Conservation (phyloP, 2,329 filamentous ascomycete genomes). For the Colletotrichum lupini region DNA sequence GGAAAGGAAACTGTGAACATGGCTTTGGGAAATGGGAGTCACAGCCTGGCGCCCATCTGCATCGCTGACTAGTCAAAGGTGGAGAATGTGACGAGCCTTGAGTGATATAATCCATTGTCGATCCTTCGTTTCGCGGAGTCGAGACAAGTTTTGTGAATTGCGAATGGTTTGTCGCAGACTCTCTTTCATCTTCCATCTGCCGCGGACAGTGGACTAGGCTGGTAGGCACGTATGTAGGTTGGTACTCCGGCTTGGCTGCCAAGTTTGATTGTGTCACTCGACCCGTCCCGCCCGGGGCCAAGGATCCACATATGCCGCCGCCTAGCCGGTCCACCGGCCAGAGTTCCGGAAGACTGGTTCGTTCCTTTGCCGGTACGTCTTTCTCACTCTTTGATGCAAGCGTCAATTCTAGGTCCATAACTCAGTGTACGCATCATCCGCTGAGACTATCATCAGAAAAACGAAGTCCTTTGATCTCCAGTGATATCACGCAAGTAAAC, state of each 20-base stretch:
- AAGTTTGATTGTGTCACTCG: constrained; percentile 21
- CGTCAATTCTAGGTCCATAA: not conserved
- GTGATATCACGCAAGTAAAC: not conserved
- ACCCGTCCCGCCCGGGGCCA: constrained; percentile 19
- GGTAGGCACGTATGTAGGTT: not conserved
- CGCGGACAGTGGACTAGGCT: not conserved
- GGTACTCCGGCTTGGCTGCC: not conserved
- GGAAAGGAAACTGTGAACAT: not conserved
- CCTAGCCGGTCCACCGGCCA: constrained; percentile 12
- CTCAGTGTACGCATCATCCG: constrained; percentile 12
- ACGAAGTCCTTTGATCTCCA: not conserved
- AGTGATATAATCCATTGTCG: not conserved
- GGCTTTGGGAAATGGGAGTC: not conserved
- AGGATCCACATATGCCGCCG: constrained; percentile 20
- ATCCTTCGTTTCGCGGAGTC: not conserved
- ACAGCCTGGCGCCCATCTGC: not conserved
- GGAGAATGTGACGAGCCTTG: not conserved
- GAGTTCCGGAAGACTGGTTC: constrained; percentile 2
- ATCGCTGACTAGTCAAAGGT: not conserved
- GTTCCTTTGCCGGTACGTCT: constrained; percentile 6
- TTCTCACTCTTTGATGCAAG: constrained; percentile 12
- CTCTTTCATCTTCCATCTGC: not conserved
- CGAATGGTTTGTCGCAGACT: not conserved
- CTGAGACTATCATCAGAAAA: not conserved
- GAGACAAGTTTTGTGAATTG: not conserved